These are phyloP conservation scores for Hypoxylon sp. DNA, from an alignment of 2,329 filamentous ascomycete genomes.

Conservation along the genomic window DNA sequence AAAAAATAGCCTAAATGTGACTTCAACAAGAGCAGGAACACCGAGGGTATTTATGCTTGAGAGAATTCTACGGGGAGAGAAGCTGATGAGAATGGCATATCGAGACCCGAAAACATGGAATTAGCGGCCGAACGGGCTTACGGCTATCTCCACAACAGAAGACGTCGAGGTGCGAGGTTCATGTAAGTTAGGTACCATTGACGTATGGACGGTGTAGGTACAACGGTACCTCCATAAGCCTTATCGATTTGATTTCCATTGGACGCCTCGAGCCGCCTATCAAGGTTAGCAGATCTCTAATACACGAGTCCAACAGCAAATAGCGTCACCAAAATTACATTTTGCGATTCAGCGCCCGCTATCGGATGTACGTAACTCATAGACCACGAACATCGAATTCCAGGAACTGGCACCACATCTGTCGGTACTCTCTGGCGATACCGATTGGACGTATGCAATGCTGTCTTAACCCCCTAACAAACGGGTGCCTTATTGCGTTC, in stretches of 20 bases:
- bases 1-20: constrained; percentile 43
- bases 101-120: constrained; percentile 13
- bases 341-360: constrained; percentile 9
- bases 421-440: constrained; percentile 1
- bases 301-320: neutral
- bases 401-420: neutral
- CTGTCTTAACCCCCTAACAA: constrained; percentile 16
- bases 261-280: constrained; percentile 2
- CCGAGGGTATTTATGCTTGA: constrained; percentile 33
- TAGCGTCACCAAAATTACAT: constrained; percentile 12
- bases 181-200: neutral
- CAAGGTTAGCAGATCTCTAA: constrained; percentile 3
- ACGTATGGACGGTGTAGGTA: constrained; percentile 6
- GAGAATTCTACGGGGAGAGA: constrained; percentile 2
- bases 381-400: constrained; percentile 3
- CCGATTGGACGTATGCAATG: constrained; percentile 28
- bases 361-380: constrained; percentile 18
- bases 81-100: neutral
- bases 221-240: constrained; percentile 22
- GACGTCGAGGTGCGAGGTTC: constrained; percentile 12
- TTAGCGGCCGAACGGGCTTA: constrained; percentile 21
- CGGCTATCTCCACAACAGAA: constrained; percentile 8
- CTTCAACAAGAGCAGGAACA: constrained; percentile 17
- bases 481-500: constrained; percentile 25
- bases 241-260: constrained; percentile 28